phyloP scores from a whole-genome alignment of 495 filamentous ascomycete genomes.

The Hyaloscypha hepaticicola region DNA sequence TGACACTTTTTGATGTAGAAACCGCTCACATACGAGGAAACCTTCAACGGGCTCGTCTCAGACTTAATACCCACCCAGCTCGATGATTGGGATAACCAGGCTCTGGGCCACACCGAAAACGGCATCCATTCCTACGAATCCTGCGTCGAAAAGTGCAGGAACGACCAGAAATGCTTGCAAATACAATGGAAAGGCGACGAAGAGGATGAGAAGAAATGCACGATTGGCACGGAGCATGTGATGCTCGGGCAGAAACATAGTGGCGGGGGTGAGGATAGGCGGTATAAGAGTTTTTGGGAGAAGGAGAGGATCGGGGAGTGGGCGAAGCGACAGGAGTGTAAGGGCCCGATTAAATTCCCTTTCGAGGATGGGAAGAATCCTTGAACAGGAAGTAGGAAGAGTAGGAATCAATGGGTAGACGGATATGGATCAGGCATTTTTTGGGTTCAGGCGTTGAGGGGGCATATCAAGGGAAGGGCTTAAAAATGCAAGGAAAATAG shows the following conservation, averaged over 20 bases:
- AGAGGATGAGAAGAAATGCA: too few species aligned
- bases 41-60: slow-evolving; percentile 9
- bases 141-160: slow-evolving; percentile 10
- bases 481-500: too few species aligned
- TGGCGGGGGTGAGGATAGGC: neutral
- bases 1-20: neutral
- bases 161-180: slow-evolving; percentile 10
- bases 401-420: too few species aligned
- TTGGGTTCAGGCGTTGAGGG: too few species aligned
- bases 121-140: slow-evolving; percentile 7
- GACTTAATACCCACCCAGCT: neutral
- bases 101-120: neutral
- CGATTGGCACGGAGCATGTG: neutral
- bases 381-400: too few species aligned
- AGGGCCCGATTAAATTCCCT: slow-evolving; percentile 3
- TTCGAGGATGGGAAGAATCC: neutral
- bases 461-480: too few species aligned
- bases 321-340: slow-evolving; percentile 6
- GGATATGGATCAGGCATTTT: too few species aligned
- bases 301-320: slow-evolving; percentile 6
- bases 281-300: slow-evolving; percentile 15
- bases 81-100: slow-evolving; percentile 14
- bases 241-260: neutral
- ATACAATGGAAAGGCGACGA: slow-evolving; percentile 3
- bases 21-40: slow-evolving; percentile 1